Conservation (phyloP, 371 early-diverging fungal genomes). For the Chytridiales sp. region DNA sequence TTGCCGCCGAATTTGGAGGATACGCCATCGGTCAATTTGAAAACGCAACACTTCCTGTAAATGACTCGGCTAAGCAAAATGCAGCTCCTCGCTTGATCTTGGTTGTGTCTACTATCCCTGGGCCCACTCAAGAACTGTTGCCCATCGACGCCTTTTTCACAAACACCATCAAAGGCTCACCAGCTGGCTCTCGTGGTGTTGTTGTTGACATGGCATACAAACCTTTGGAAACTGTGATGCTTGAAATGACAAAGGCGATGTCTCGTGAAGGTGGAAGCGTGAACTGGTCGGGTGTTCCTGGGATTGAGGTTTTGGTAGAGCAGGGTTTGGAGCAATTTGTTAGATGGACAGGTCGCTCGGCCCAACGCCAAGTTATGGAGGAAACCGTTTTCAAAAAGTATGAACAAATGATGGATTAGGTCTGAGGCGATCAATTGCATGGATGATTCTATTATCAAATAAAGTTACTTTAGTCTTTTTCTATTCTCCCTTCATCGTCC, state of each 20-base stretch:
- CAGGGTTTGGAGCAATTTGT: constrained; percentile 85
- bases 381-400: constrained; percentile 21
- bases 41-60: background rate
- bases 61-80: background rate
- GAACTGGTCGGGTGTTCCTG: constrained; percentile 77
- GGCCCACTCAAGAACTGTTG: constrained; percentile 61
- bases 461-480: background rate
- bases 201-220: constrained; percentile 93
- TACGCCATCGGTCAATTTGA: constrained; percentile 24
- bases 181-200: constrained; percentile 52
- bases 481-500: background rate
- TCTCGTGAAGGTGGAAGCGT: constrained; percentile 34
- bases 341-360: constrained; percentile 49
- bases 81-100: constrained; percentile 29
- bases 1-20: constrained; percentile 66
- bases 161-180: constrained; percentile 31
- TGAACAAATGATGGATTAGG: background rate
- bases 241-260: constrained; percentile 16
- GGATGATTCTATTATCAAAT: too few species aligned
- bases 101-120: constrained; percentile 82
- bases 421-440: background rate
- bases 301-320: constrained; percentile 84
- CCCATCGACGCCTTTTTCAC: constrained; percentile 54
- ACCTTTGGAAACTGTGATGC: constrained; percentile 74
- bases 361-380: constrained; percentile 40